Evolutionary conservation across 2,329 filamentous ascomycete genomes (phyloP), one percentile per base, ranked within the genome.

Genomic region (Fusarium longipes): DNA sequence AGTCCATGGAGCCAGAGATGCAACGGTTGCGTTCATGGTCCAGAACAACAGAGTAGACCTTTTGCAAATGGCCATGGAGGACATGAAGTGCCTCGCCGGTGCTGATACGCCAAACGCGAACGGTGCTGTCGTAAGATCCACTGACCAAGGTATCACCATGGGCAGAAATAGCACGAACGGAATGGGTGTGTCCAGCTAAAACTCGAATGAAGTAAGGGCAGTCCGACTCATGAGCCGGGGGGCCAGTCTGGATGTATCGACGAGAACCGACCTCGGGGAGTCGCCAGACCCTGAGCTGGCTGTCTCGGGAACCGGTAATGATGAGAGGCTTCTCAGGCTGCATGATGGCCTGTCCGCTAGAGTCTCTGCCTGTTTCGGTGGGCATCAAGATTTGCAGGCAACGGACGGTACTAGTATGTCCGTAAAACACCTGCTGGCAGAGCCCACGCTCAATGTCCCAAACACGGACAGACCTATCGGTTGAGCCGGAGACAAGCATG

Each of bases 1-100:
- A 97, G 77, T 99, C 96, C 96, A 99, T 99, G 8, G 94, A 97
- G 14, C 96, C 96, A 66, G 94, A 97, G 67, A 99, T 98, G 79
- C 96, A 99, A 38, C 95, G 91, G 74, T 96, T 97, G 60, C 96
- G 91, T 72, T 91, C 89, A 70, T 93, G 91, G 74, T 99, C 96
- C 22, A 98, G 83, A 10, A 99, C 96, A 10, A 99, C 96, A 63
- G 94, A 97, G 77, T 99, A 99, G 1, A 99, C 96, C 77, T 99
- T 98, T 76, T 95, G 90, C 1, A 88, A 87, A 76, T 99, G 96
- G 1, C 96, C 96, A 63, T 91, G 89, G 6, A 99, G 84, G 14
- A 93, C 89, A 74, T 97, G 93, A 5, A 96, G 77, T 9, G 91
- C 88, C 74, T 98, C 94, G 47, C 96, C 96, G 0, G 93, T 99